A percentile compares a stretch with the other conserved stretches of the same genome.
These are phyloP conservation scores for Alternaria novae-zelandiae DNA, from an alignment of 2,329 filamentous ascomycete species.

Conservation along the genomic window DNA sequence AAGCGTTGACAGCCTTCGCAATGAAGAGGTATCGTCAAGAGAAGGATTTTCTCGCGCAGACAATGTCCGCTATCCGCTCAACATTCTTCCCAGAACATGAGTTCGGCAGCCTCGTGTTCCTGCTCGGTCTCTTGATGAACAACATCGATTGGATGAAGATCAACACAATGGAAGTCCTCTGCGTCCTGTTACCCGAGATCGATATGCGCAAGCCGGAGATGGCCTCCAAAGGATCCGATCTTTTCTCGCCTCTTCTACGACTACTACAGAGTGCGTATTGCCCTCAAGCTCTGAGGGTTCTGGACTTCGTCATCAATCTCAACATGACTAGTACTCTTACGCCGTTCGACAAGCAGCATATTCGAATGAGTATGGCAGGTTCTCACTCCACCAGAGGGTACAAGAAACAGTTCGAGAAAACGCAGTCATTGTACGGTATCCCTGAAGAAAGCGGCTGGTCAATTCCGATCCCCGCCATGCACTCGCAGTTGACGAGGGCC, in stretches of 20 bases:
- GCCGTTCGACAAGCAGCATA: conserved; percentile 89
- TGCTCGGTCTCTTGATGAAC: conserved; percentile 92
- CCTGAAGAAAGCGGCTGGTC: conserved; percentile 96
- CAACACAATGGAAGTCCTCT: conserved; percentile 89
- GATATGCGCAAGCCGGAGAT: conserved; percentile 94
- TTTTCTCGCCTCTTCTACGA: conserved; percentile 90
- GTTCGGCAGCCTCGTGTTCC: conserved; percentile 83
- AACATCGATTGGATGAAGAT: conserved; percentile 87
- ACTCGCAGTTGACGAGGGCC: conserved; percentile 82
- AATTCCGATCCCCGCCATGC: conserved; percentile 87
- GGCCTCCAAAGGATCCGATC: conserved; percentile 86
- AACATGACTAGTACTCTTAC: conserved; percentile 79
- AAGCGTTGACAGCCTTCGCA: conserved; percentile 73
- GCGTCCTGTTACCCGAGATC: conserved; percentile 82
- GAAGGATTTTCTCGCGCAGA: conserved; percentile 77
- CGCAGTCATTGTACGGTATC: conserved; percentile 93
- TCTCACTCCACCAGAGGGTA: conserved; percentile 79
- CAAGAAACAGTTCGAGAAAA: conserved; percentile 92
- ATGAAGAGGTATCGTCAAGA: conserved; percentile 69
- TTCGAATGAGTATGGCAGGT: conserved; percentile 97
- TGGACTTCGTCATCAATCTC: conserved; percentile 96
- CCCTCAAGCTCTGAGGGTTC: conserved; percentile 86
- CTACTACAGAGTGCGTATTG: conserved; percentile 93
- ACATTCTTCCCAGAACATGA: conserved; percentile 84
- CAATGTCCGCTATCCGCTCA: conserved; percentile 75